A percentile compares a stretch with the other conserved stretches of the same genome.
phyloP scores from a whole-genome alignment of 148 eudicot species.

The Vaccinium myrtillus region DNA sequence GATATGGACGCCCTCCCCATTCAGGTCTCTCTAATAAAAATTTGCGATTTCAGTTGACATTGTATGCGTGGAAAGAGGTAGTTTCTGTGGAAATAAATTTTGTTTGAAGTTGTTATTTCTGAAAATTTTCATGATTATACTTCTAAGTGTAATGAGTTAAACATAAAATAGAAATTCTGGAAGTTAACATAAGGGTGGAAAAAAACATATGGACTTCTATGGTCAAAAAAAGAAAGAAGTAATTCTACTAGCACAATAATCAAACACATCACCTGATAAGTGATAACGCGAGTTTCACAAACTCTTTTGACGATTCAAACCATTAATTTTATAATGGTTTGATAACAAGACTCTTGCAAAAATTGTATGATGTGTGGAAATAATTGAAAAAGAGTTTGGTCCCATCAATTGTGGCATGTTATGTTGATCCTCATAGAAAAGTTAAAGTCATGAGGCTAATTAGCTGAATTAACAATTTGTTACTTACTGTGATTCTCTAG shows the following conservation, averaged over 20 bases:
- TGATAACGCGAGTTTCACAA: not conserved
- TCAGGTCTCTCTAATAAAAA: constrained; percentile 28
- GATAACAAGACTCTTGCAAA: not conserved
- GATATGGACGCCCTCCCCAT: constrained; percentile 52
- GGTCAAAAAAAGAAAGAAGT: not conserved
- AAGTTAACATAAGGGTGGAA: not conserved
- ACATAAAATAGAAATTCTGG: not conserved
- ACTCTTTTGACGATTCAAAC: not conserved
- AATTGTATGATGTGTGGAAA: not conserved
- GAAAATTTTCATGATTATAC: too few species aligned
- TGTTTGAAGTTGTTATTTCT: too few species aligned
- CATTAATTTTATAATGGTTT: too few species aligned
- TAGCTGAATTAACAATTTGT: not conserved
- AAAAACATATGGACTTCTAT: not conserved
- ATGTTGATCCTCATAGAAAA: not conserved
- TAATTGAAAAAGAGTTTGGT: not conserved
- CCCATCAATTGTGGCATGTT: not conserved
- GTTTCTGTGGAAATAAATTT: too few species aligned
- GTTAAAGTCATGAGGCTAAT: not conserved
- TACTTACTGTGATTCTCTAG: not conserved
- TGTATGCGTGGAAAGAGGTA: too few species aligned
- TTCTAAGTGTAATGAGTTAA: too few species aligned
- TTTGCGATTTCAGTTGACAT: too few species aligned
- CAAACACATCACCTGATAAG: not conserved
- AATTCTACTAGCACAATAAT: not conserved